Evolutionary conservation across 331 rosid species (phyloP), one percentile per base, ranked within the genome.

Genomic region (Ulmus americana): DNA sequence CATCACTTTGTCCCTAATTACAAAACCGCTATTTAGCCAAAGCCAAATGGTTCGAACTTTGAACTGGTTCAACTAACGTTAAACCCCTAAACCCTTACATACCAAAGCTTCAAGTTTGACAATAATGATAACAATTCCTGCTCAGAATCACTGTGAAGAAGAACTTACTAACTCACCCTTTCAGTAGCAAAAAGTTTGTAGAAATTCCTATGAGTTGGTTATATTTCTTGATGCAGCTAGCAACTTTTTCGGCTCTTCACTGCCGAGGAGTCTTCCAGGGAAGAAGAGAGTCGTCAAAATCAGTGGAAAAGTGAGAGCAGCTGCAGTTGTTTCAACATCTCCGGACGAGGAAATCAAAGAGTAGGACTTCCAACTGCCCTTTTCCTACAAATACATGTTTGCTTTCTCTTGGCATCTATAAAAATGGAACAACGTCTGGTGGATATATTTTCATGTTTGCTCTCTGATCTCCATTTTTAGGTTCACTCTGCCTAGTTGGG

Each of bases 401-500:
- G 38, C 14, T 41, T 7, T 39, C 10, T 55, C 6, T 55, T 55
- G 10, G 47, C 41, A 0, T 53, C 28, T n/a, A 0, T 18, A 40
- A 41, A 45, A 7, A 54, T 9, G 59, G 12, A 49, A 49, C 7
- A 49, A 49, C 55, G 15, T 11, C 55, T 2, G 10, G 18, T 49
- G 20, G 5, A 9, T 48, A 48, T 3, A 48, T 48, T n/a, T 48
- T 15, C 12, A 48, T 10, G 14, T 48, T 48, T 18, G 55, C 8
- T n/a, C 12, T 51, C 55, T 39, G 57, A 18, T n/a, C n/a, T 45
- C 46, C 41, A 35, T 48, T 45, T 72, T 12, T 40, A 92, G 97
- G 77, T 80, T 71, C 70, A 71, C 75, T 50, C 95, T 92, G 71
- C 96, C 97, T 8, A 78, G 95, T 39, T 89, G 97, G 97, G 87